Conservation (phyloP, 75 land plant species). For the Picea glauca region DNA sequence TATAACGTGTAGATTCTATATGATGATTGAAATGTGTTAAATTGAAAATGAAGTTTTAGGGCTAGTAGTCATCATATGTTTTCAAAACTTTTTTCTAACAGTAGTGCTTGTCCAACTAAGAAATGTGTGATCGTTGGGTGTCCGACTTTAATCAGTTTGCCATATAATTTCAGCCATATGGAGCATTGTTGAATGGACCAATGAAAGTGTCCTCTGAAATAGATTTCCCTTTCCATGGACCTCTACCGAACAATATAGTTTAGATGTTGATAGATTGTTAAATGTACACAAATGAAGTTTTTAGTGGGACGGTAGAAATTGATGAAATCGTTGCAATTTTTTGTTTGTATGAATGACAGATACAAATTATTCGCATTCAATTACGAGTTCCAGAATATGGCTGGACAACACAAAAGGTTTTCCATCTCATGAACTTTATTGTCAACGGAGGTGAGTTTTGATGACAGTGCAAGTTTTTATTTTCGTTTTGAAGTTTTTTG, state of each 20-base stretch:
- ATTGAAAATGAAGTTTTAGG: not conserved
- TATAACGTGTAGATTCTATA: too few relatives aligned
- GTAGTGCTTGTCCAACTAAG: not conserved
- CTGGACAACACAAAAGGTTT: constrained; percentile 82
- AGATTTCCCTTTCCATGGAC: not conserved
- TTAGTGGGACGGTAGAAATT: not conserved
- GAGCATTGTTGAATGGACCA: not conserved
- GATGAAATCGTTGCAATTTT: not conserved
- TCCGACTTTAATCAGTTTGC: not conserved
- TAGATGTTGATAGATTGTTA: not conserved
- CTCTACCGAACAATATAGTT: not conserved
- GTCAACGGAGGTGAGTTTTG: constrained; percentile 61
- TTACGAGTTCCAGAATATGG: constrained; percentile 69
- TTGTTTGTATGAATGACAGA: constrained; percentile 21
- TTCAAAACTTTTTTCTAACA: not conserved
- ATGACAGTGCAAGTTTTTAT: constrained; percentile 1
- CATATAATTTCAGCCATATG: not conserved
- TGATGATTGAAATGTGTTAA: not conserved
- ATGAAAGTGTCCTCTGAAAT: not conserved
- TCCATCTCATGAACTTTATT: constrained; percentile 72
- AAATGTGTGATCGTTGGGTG: not conserved
- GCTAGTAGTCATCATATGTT: not conserved
- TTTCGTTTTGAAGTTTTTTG: not conserved
- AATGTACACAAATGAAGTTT: not conserved
- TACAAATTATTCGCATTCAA: constrained; percentile 66